These are phyloP conservation scores for Pseudoneurospora amorphoporcata DNA, from an alignment of 495 filamentous ascomycete genomes.

Conservation along the genomic window DNA sequence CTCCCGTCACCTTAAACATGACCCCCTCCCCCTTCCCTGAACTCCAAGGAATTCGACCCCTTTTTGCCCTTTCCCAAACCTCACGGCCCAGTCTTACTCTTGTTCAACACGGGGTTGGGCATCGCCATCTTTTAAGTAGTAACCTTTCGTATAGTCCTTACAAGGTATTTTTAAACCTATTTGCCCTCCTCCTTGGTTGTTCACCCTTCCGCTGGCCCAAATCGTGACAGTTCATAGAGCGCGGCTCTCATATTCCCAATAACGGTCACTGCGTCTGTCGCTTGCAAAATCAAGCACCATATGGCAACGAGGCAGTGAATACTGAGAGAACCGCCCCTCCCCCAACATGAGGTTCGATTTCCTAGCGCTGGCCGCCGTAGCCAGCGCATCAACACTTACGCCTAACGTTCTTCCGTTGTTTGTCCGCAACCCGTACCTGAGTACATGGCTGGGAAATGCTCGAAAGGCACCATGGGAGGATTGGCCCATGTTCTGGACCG, in stretches of 20 bases:
- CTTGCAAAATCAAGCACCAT: not conserved
- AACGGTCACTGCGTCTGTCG: not conserved
- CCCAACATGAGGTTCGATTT: constrained; percentile 21
- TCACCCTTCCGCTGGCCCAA: not conserved
- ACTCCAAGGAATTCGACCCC: not conserved
- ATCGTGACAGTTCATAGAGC: not conserved
- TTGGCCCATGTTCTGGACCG: constrained; percentile 96
- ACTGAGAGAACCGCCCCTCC: not conserved
- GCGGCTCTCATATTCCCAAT: not conserved
- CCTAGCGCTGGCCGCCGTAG: constrained; percentile 28
- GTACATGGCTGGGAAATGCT: constrained; percentile 73
- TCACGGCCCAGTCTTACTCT: not conserved
- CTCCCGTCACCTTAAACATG: not conserved
- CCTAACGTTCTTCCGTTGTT: constrained; percentile 81
- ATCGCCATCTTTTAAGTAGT: not conserved
- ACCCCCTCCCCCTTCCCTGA: not conserved
- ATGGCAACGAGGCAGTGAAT: not conserved
- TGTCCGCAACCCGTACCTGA: constrained; percentile 87
- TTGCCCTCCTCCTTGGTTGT: not conserved
- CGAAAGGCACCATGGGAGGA: constrained; percentile 75
- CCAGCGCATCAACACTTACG: constrained; percentile 43
- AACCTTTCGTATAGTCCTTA: not conserved
- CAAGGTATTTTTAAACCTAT: not conserved
- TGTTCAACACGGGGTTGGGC: not conserved
- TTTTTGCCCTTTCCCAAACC: not conserved